Conservation (phyloP, 306 rosid genomes). For the Malus sieversii region DNA sequence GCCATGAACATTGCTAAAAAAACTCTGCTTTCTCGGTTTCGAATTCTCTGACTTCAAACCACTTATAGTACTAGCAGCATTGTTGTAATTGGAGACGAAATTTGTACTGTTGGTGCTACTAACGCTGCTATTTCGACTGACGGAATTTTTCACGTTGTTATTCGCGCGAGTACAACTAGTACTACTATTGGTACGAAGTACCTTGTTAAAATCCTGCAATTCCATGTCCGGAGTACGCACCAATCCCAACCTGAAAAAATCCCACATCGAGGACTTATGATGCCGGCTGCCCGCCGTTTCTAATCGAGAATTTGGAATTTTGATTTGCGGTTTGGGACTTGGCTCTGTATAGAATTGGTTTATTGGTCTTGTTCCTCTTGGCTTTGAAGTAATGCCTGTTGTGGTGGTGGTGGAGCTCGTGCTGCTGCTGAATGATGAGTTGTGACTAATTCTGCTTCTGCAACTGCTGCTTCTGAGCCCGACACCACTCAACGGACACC, state of each 20-base stretch:
- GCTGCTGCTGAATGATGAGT: constrained; percentile 36
- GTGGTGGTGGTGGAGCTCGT: constrained; percentile 21
- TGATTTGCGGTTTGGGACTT: constrained; percentile 75
- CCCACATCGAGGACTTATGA: constrained; percentile 67
- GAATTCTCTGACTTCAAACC: background rate
- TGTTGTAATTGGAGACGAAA: background rate
- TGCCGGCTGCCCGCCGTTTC: constrained; percentile 20
- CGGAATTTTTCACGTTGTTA: constrained; percentile 7
- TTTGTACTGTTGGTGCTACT: constrained; percentile 18
- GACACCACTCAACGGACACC: constrained; percentile 1
- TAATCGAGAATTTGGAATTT: constrained; percentile 16
- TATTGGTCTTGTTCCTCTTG: constrained; percentile 12
- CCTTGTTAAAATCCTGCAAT: constrained; percentile 44
- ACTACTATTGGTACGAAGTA: constrained; percentile 26
- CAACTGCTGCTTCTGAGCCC: constrained; percentile 34
- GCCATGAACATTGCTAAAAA: constrained; percentile 33
- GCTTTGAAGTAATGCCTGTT: constrained; percentile 20
- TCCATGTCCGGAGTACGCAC: constrained; percentile 68
- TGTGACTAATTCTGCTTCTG: constrained; percentile 40
- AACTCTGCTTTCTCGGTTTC: constrained; percentile 10
- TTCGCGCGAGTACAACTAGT: background rate
- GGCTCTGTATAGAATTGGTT: constrained; percentile 66
- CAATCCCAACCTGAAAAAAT: constrained; percentile 60
- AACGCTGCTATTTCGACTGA: constrained; percentile 37
- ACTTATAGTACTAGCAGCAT: background rate